Evolutionary conservation across 441 rosid species (phyloP).

Genomic region (Adansonia grandidieri): DNA sequence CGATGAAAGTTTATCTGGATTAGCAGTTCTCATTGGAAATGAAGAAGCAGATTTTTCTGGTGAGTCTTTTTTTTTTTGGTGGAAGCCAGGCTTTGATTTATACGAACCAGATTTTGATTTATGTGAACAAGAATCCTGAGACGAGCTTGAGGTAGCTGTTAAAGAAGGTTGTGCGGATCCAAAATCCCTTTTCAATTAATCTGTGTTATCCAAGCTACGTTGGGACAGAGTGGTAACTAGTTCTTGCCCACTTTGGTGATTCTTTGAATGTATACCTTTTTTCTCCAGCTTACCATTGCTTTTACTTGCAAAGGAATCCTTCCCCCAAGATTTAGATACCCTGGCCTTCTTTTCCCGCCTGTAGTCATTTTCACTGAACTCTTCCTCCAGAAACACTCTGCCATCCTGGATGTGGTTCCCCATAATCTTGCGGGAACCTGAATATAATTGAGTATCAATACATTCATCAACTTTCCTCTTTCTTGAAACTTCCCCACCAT

Average conservation of each 20-base stretch:
- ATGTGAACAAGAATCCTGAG: conserved; percentile 85
- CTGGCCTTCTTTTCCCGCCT: conserved; percentile 70
- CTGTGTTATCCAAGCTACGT: conserved; percentile 52
- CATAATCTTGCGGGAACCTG: conserved; percentile 30
- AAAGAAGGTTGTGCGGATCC: conserved; percentile 55
- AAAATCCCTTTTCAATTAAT: conserved; percentile 56
- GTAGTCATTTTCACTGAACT: conserved; percentile 56
- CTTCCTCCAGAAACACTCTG: conserved; percentile 45
- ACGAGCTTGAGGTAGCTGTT: conserved; percentile 88
- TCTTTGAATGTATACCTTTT: conserved; percentile 51
- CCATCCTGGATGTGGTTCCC: conserved; percentile 44
- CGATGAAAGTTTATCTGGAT: conserved; percentile 51
- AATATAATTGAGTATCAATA: conserved; percentile 40
- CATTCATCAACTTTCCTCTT: conserved; percentile 67
- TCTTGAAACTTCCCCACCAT: conserved; percentile 47
- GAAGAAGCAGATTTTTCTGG: conserved; percentile 96
- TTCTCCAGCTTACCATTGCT: conserved; percentile 57
- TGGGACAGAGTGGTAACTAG: conserved; percentile 45
- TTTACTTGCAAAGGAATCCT: conserved; percentile 62
- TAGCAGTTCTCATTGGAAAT: conserved; percentile 73
- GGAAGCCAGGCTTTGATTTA: conserved; percentile 47
- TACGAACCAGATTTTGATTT: conserved; percentile 26
- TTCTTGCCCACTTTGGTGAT: conserved; percentile 45
- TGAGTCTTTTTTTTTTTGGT: conserved; percentile 68
- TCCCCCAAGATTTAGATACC: conserved; percentile 54